Base-by-base conservation (phyloP, 192 early-diverging fungal species). In the Coemansia sp. region DNA sequence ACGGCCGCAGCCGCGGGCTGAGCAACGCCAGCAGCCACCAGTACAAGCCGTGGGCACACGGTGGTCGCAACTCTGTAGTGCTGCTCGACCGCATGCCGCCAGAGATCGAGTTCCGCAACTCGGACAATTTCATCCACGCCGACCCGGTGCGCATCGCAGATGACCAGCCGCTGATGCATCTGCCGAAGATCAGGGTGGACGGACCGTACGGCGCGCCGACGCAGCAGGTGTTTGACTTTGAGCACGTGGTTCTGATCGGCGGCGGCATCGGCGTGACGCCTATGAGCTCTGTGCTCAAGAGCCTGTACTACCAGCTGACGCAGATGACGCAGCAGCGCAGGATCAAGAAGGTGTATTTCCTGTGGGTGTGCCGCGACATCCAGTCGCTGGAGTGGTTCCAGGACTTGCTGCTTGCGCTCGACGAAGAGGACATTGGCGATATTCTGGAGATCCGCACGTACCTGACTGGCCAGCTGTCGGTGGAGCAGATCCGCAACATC, bases 121-220 rank as follows among this genome's bases (percentile, higher is more conserved):
- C 76, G 7, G 81, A 69, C 14, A 61, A 66, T 54, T 65, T 70
- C n/a, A 62, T 53, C 4, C 65, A 51, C 37, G 55, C 60, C 51
- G 64, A 37, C 34, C 37, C 68, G 17, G 43, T 53, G 8, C 63
- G 37, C 11, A 39, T 78, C 37, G 65, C 65, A 51, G 54, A 66
- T 3, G 57, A 52, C 51, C 75, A 74, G 67, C 59, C 72, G 33
- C 62, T 61, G 38, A 68, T 79, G 28, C 76, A 64, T 28, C 71
- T 90, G 67, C 92, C 92, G 43, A 58, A 28, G 15, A 83, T 95
- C 68, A 71, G 73, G 68, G 71, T 93, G 35, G 93, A 95, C 69
- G 93, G 93, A 14, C 90, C 93, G 11, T 95, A 88, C 81, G 92
- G 93, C 28, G 91, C 92, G 7, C 88, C 91, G 34, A 88, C 89